Evolutionary conservation across 1,284 basidiomycete genomes (phyloP).

Genomic region (Coniferiporia sulphurascens): DNA sequence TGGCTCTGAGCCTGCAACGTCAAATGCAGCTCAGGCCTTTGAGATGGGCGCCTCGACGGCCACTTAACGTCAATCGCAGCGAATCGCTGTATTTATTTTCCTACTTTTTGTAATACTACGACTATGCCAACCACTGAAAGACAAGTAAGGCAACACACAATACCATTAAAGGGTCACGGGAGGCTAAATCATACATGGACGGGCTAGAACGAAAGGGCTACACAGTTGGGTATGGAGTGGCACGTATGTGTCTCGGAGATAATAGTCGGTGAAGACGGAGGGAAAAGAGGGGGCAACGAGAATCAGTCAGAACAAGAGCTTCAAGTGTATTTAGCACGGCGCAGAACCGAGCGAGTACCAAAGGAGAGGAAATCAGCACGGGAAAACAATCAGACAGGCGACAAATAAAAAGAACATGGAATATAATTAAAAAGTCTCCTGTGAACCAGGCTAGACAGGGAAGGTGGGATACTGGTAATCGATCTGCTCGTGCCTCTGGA

Average conservation of each 20-base stretch:
- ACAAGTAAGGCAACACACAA: not conserved
- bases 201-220: conserved; percentile 9
- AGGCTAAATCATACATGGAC: conserved; percentile 4
- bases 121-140: no score
- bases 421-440: not conserved
- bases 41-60: not conserved
- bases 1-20: conserved; percentile 1
- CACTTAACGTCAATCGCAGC: no score
- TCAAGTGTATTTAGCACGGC: no score
- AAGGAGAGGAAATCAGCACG: not conserved
- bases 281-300: not conserved
- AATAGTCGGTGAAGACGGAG: not conserved
- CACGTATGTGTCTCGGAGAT: not conserved
- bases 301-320: not conserved
- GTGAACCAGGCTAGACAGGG: conserved; percentile 6
- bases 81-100: no score
- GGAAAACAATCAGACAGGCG: not conserved
- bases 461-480: conserved; percentile 45
- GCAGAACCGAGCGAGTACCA: not conserved
- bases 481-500: conserved; percentile 60
- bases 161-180: conserved; percentile 3
- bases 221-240: not conserved
- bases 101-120: no score
- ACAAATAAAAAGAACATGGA: not conserved
- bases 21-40: conserved; percentile 42